Evolutionary conservation across 805 yeast species (phyloP).

Genomic region (Candida taoyuanica): DNA sequence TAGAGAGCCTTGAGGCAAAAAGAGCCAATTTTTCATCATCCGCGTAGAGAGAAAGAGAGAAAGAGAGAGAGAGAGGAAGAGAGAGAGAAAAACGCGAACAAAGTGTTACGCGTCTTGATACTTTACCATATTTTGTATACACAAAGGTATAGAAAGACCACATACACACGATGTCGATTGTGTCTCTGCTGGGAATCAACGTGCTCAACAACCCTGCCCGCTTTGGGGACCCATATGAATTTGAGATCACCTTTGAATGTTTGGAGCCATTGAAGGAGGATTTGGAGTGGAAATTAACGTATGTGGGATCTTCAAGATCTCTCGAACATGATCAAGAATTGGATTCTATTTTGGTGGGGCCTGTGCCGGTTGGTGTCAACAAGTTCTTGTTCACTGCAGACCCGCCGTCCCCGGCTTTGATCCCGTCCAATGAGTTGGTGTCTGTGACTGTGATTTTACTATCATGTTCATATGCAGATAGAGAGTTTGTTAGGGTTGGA

Average conservation of each 20-base stretch:
- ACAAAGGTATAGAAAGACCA: too few species aligned
- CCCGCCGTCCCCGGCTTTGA: constrained; percentile 93
- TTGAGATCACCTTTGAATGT: constrained; percentile 97
- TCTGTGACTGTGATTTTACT: constrained; percentile 90
- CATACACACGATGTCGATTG: constrained; percentile 94
- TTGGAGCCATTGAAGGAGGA: constrained; percentile 81
- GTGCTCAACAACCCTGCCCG: constrained; percentile 94
- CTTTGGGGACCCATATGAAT: constrained; percentile 89
- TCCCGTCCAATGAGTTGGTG: constrained; percentile 93
- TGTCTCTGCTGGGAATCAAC: constrained; percentile 84
- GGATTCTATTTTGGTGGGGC: constrained; percentile 96
- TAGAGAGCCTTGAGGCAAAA: too few species aligned
- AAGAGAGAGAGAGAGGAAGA: too few species aligned
- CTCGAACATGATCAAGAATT: constrained; percentile 95
- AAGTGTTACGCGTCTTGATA: background rate
- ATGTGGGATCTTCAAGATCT: constrained; percentile 93
- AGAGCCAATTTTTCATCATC: too few species aligned
- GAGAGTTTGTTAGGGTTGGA: constrained; percentile 96
- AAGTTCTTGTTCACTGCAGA: constrained; percentile 91
- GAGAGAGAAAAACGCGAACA: background rate
- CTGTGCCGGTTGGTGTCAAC: constrained; percentile 96
- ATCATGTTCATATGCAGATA: constrained; percentile 88
- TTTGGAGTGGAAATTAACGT: constrained; percentile 94
- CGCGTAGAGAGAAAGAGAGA: too few species aligned
- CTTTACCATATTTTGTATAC: too few species aligned